A percentile compares a stretch with the other conserved stretches of the same genome.
phyloP scores from a whole-genome alignment of 2,329 filamentous ascomycete species.

The Stagonosporopsis vannaccii region DNA sequence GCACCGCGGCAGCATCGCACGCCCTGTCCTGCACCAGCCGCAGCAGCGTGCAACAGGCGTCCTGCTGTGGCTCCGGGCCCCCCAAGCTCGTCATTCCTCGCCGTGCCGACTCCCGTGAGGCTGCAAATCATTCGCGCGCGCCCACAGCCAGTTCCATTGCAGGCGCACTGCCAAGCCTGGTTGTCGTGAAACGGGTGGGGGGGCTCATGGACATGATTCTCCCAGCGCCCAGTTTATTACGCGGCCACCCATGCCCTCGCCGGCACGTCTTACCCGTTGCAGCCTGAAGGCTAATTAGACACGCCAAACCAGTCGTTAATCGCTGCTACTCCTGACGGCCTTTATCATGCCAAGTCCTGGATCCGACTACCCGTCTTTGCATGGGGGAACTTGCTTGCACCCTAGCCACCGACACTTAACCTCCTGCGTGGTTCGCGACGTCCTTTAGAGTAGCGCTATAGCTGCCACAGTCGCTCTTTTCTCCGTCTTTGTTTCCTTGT shows the following conservation, averaged over 20 bases:
- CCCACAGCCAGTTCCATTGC: slow-evolving; percentile 23
- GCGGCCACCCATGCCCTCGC: slow-evolving; percentile 34
- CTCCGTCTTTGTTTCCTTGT: slow-evolving; percentile 20
- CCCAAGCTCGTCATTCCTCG: slow-evolving; percentile 14
- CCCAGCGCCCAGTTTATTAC: slow-evolving; percentile 34
- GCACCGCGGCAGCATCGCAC: slow-evolving; percentile 1
- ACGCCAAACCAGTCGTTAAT: slow-evolving; percentile 23
- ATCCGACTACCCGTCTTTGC: slow-evolving; percentile 46
- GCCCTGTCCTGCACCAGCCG: slow-evolving; percentile 4
- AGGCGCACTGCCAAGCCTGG: slow-evolving; percentile 28
- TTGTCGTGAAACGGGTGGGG: slow-evolving; percentile 34
- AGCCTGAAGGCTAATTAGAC: slow-evolving; percentile 30
- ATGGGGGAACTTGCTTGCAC: slow-evolving; percentile 39
- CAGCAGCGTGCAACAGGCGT: no score
- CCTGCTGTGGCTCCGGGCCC: slow-evolving; percentile 2
- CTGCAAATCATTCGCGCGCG: slow-evolving; percentile 8
- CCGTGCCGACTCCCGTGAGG: slow-evolving; percentile 17
- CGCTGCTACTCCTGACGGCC: slow-evolving; percentile 30
- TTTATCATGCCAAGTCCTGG: slow-evolving; percentile 38
- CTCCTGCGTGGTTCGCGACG: slow-evolving; percentile 29
- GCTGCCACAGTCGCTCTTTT: slow-evolving; percentile 31
- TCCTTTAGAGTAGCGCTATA: slow-evolving; percentile 37
- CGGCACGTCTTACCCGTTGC: slow-evolving; percentile 32
- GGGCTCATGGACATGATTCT: slow-evolving; percentile 25
- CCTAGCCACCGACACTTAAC: slow-evolving; percentile 34